Percentiles rank a stretch among this genome's conserved stretches.
Evolutionary conservation across 2,329 filamentous ascomycete genomes (phyloP).

Genomic region (Fusarium proliferatum): DNA sequence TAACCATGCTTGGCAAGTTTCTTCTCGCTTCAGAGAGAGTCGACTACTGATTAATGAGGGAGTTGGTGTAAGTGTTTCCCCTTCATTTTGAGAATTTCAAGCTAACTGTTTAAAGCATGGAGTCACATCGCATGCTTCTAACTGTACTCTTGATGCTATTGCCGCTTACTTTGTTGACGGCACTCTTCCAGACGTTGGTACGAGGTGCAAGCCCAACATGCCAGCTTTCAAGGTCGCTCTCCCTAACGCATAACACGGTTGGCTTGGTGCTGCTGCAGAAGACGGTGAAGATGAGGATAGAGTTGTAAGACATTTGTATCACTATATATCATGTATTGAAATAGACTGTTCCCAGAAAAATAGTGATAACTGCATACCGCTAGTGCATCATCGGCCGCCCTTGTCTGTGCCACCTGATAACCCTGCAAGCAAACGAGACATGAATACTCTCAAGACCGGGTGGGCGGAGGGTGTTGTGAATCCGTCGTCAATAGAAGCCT

Average conservation of each 20-base stretch:
- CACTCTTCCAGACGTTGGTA: constrained; percentile 7
- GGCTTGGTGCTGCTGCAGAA: background rate
- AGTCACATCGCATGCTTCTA: constrained; percentile 22
- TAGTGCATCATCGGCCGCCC: background rate
- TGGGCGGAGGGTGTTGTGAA: fast-evolving
- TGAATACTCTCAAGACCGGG: background rate
- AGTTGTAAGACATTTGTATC: background rate
- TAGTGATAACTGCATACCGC: background rate
- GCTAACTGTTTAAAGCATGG: constrained; percentile 19
- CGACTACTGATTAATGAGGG: constrained; percentile 37
- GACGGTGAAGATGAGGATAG: background rate
- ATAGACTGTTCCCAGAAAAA: background rate
- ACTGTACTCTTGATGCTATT: constrained; percentile 22
- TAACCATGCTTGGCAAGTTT: constrained; percentile 26
- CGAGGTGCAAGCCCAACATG: constrained; percentile 23
- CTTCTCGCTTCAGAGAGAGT: constrained; percentile 31
- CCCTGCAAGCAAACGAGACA: background rate
- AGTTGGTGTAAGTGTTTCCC: constrained; percentile 27
- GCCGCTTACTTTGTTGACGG: constrained; percentile 21
- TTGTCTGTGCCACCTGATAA: background rate
- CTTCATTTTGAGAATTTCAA: fast-evolving
- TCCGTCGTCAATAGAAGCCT: background rate
- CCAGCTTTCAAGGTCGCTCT: constrained; percentile 19
- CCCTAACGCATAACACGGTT: background rate
- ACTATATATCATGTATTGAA: background rate